Percentiles rank a stretch among this genome's conserved stretches.
These are phyloP conservation scores for Escovopsis sp. DNA, from an alignment of 2,329 filamentous ascomycete genomes.

Conservation along the genomic window DNA sequence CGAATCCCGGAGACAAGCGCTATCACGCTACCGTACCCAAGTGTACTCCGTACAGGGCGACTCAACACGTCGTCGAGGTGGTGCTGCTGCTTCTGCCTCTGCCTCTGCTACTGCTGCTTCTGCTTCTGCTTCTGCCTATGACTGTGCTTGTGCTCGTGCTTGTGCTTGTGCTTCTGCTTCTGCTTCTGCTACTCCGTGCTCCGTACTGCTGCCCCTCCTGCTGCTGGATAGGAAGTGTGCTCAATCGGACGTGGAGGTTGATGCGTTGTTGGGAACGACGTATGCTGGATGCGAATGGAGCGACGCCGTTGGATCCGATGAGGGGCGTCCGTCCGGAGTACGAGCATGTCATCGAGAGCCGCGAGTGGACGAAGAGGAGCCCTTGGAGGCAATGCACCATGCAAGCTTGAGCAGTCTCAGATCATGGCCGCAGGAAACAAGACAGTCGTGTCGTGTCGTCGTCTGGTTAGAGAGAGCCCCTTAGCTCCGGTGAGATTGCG, in stretches of 20 bases:
- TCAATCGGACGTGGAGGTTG: conserved; percentile 1
- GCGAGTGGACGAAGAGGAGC: conserved; percentile 1
- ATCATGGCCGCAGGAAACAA: background rate
- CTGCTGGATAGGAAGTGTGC: too few relatives aligned
- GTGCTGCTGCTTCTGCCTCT: background rate
- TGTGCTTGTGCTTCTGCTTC: conserved; percentile 1
- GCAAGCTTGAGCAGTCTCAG: conserved; percentile 5
- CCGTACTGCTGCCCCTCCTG: too few relatives aligned
- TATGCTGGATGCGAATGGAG: background rate
- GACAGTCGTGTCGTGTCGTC: conserved; percentile 4
- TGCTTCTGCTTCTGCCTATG: too few relatives aligned
- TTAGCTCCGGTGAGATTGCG: conserved; percentile 2
- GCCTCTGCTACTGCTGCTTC: too few relatives aligned
- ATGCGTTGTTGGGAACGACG: background rate
- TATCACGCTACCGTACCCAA: too few relatives aligned
- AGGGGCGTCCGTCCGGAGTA: conserved; percentile 4
- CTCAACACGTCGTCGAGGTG: conserved; percentile 3
- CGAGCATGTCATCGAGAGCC: conserved; percentile 5
- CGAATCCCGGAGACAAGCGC: background rate
- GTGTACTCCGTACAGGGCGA: conserved; percentile 2
- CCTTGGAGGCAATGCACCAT: conserved; percentile 2
- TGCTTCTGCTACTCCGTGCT: too few relatives aligned
- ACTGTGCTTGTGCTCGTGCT: too few relatives aligned
- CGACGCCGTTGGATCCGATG: conserved; percentile 4
- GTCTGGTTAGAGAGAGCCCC: conserved; percentile 5